phyloP scores from a whole-genome alignment of 2,329 filamentous ascomycete species.

The Fusarium ambrosium region DNA sequence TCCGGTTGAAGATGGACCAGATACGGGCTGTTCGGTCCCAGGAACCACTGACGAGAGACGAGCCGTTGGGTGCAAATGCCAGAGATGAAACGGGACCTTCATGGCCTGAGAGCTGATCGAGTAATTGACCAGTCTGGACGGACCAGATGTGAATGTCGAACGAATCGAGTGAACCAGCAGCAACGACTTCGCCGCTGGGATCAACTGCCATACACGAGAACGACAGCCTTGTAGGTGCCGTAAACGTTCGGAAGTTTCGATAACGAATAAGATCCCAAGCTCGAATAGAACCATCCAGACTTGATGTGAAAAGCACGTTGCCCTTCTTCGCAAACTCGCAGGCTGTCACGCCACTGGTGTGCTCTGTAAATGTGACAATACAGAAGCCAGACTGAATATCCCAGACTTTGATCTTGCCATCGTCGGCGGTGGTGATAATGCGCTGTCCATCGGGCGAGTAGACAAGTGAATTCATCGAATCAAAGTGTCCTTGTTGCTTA shows the following conservation, averaged over 20 bases:
- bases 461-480: slow-evolving; percentile 91
- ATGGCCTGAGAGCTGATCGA: slow-evolving; percentile 91
- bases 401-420: slow-evolving; percentile 99
- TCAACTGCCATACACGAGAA: slow-evolving; percentile 98
- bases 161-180: slow-evolving; percentile 93
- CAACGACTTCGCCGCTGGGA: slow-evolving; percentile 95
- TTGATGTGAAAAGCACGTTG: slow-evolving; percentile 95
- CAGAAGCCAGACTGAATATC: slow-evolving; percentile 97
- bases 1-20: slow-evolving; percentile 95
- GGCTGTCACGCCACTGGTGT: slow-evolving; percentile 92
- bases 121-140: slow-evolving; percentile 94
- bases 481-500: slow-evolving; percentile 97
- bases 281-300: slow-evolving; percentile 91
- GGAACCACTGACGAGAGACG: slow-evolving; percentile 87
- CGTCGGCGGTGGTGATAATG: slow-evolving; percentile 93
- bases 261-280: slow-evolving; percentile 98
- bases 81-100: slow-evolving; percentile 93
- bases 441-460: slow-evolving; percentile 95
- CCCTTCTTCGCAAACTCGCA: slow-evolving; percentile 96
- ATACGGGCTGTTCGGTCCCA: slow-evolving; percentile 97
- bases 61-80: slow-evolving; percentile 89
- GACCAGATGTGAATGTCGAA: slow-evolving; percentile 99
- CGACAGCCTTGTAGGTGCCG: slow-evolving; percentile 88
- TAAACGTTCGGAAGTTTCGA: slow-evolving; percentile 97
- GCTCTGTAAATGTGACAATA: slow-evolving; percentile 97